These are phyloP conservation scores for Phellopilus nigrolimitatus DNA, from an alignment of 1,284 basidiomycete genomes.

Conservation along the genomic window DNA sequence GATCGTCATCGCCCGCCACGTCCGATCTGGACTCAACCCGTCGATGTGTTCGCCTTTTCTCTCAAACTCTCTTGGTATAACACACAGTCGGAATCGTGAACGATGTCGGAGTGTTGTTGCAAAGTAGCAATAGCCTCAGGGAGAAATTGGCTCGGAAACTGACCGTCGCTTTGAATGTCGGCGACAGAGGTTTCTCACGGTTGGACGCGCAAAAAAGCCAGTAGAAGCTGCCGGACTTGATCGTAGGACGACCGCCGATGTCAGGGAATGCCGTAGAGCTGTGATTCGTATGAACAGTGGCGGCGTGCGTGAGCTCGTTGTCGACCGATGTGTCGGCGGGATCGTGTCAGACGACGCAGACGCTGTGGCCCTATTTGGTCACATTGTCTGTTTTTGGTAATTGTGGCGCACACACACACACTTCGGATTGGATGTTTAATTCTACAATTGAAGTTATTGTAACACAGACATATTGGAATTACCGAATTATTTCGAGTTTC, in stretches of 20 bases:
- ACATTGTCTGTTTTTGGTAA: neutral
- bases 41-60: neutral
- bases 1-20: conserved; percentile 52
- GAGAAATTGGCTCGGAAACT: neutral
- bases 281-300: neutral
- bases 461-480: neutral
- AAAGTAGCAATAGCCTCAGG: neutral
- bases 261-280: neutral
- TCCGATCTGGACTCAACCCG: neutral
- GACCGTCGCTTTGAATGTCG: neutral
- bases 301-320: neutral
- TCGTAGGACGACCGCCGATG: neutral
- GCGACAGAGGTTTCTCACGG: conserved; percentile 8
- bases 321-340: conserved; percentile 11
- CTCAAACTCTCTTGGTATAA: neutral
- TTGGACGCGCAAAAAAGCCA: neutral
- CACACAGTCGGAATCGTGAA: neutral
- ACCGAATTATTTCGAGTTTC: neutral
- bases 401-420: neutral
- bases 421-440: too few relatives aligned
- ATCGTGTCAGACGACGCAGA: conserved; percentile 10
- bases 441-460: neutral
- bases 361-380: conserved; percentile 3
- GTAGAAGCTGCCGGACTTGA: neutral
- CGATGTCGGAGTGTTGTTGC: neutral